Evolutionary conservation across 305 asterid genomes (phyloP), one percentile per base, ranked within the genome.

Genomic region (Andrographis paniculata): DNA sequence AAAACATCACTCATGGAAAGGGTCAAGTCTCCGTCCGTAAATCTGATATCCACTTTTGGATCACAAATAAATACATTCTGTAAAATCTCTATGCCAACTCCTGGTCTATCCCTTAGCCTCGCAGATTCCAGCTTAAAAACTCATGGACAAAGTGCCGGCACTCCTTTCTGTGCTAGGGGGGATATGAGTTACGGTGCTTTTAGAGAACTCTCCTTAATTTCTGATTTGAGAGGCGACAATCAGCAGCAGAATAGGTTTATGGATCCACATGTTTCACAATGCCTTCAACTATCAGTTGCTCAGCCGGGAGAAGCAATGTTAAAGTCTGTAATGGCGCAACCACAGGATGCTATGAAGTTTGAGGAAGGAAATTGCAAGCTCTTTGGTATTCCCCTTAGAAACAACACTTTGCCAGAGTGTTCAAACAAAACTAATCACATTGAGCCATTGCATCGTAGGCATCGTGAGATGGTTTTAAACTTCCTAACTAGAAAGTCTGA

Each of bases 291-390:
- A 52, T 22, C 49, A 22, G 44, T 58, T 48, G 42, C 58, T 49
- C 59, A 58, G 40, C 14, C 77, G 66, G 30, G 5, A 37, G 42
- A 37, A 33, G 10, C 10, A 6, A 33, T 33, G 38, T n/a, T n/a
- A 0, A 33, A 33, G 13, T 33, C 38, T 10, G 9, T 33, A 33
- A 6, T 33, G 9, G 9, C 38, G 12, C 38, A 2, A 5, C 38
- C 2, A 30, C 74, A 60, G 1, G 79, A 78, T 45, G 58, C 60
- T 12, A 47, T 60, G 38, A 83, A 75, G 60, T 76, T 79, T 8
- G 78, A 69, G 61, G 88, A 80, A 23, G 81, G 78, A 60, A 80
- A 69, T 61, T 86, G 87, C 70, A 89, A 78, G 71, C 74, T 89
- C 59, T 89, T 89, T 42, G 98, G 96, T 53, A 69, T 84, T 50